Percentiles rank a stretch among this genome's conserved stretches.
Conservation (phyloP, 2,329 filamentous ascomycete species). For the Phialophora expanda region DNA sequence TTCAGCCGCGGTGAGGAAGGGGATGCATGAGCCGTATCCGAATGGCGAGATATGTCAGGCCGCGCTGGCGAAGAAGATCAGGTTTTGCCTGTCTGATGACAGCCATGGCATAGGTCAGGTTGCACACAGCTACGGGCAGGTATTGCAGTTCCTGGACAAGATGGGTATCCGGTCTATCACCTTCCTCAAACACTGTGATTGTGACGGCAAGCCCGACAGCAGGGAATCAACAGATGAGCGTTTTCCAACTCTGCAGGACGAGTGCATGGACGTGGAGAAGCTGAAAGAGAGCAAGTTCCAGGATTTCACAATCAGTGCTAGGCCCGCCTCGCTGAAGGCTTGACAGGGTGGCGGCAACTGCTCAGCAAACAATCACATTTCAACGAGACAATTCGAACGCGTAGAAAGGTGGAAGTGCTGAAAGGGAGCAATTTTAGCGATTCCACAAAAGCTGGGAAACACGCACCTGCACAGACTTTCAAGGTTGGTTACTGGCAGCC, state of each 20-base stretch:
- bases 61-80: slow-evolving; percentile 74
- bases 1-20: slow-evolving; percentile 84
- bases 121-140: slow-evolving; percentile 77
- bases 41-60: slow-evolving; percentile 75
- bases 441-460: neutral
- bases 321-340: neutral
- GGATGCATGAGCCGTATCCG: slow-evolving; percentile 88
- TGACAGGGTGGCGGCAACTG: neutral
- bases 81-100: slow-evolving; percentile 92
- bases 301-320: neutral
- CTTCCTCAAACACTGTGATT: slow-evolving; percentile 42
- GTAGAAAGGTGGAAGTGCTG: neutral
- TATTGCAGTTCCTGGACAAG: slow-evolving; percentile 70
- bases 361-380: neutral
- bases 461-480: neutral
- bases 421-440: neutral
- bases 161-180: slow-evolving; percentile 48
- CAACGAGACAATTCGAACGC: neutral
- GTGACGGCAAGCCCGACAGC: neutral
- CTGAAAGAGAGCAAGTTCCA: slow-evolving; percentile 26
- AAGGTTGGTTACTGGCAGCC: neutral
- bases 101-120: slow-evolving; percentile 89
- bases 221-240: slow-evolving; percentile 8
- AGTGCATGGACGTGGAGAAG: slow-evolving; percentile 20
- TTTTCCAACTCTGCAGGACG: slow-evolving; percentile 21